Conservation (phyloP, 805 yeast genomes). For the Candida suzukii region DNA sequence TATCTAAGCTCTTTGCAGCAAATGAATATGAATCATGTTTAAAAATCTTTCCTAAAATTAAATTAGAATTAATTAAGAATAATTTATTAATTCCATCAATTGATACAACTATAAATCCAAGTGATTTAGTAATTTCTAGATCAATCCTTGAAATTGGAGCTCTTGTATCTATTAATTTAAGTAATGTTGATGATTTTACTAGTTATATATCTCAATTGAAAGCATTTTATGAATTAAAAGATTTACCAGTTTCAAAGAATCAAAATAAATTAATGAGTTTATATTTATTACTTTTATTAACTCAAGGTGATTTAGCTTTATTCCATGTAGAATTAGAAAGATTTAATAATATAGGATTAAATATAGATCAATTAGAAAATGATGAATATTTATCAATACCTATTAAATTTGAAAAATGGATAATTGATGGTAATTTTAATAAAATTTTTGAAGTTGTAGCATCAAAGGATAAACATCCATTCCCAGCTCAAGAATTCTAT, state of each 20-base stretch:
- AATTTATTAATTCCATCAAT: conserved; percentile 64
- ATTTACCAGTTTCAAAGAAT: conserved; percentile 39
- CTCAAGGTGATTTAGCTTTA: conserved; percentile 77
- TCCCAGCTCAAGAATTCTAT: conserved; percentile 68
- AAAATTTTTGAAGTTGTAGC: conserved; percentile 68
- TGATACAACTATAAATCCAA: conserved; percentile 34
- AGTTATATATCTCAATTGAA: conserved; percentile 67
- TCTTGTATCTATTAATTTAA: conserved; percentile 59
- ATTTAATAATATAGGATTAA: conserved; percentile 41
- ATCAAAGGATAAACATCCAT: conserved; percentile 44
- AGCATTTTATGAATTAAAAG: conserved; percentile 56
- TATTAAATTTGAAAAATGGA: conserved; percentile 81
- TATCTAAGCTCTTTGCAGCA: conserved; percentile 56
- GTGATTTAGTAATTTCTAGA: conserved; percentile 73
- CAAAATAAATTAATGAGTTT: conserved; percentile 70
- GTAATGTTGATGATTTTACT: conserved; percentile 59
- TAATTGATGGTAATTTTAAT: conserved; percentile 95
- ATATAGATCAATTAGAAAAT: conserved; percentile 45
- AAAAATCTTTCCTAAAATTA: conserved; percentile 59
- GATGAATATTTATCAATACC: conserved; percentile 79
- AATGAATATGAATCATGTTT: conserved; percentile 59
- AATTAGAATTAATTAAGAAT: conserved; percentile 71
- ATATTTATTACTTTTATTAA: conserved; percentile 65
- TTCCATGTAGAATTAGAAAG: conserved; percentile 87
- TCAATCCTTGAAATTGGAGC: conserved; percentile 87